Base-by-base conservation (phyloP, 2,329 filamentous ascomycete genomes). In the Aspergillus felis region DNA sequence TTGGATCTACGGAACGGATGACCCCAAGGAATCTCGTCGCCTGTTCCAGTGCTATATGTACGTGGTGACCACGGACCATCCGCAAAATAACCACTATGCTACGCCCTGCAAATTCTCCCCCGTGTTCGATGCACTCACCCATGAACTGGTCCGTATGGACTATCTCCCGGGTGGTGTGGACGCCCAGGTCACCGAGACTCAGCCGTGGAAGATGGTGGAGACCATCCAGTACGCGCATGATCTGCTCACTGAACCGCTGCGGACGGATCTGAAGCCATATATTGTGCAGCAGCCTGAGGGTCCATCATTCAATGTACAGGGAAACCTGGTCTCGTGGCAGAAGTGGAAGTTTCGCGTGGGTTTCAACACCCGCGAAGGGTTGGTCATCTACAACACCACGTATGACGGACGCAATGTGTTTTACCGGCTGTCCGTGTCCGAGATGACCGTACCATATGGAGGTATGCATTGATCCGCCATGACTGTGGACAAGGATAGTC, bases 111-210 rank as follows among this genome's bases (percentile, higher is more conserved):
- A 68, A 53, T 74, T 74, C 56, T 74, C 72, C 0, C 72, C 72
- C 0, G 72, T 74, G 22, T 77, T 91, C 46, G 85, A 86, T 66
- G 82, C 81, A 0, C 79, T 81, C 50, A 84, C 79, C 1, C 82
- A 83, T 75, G 82, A 87, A 64, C 80, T 91, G 20, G 82, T 88
- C 50, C 83, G 88, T 10, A 87, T 91, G 60, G 88, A 91, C 66
- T 78, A 84, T 52, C 72, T 91, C 3, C 88, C 89, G 1, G 87
- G 85, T 3, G 88, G 88, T 0, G 79, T 76, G 1, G 87, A 90
- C 68, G 79, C 83, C 51, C 83, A 80, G 4, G 77, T 81, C 57
- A 83, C 82, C 52, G 79, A 82, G 1, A 77, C 83, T 0, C 75
- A 79, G 53, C 82, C 84, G 5, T 87, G 84, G 75, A 81, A 84